These are phyloP conservation scores for Kregervanrija delftensis DNA, from an alignment of 805 yeast genomes.

Conservation along the genomic window DNA sequence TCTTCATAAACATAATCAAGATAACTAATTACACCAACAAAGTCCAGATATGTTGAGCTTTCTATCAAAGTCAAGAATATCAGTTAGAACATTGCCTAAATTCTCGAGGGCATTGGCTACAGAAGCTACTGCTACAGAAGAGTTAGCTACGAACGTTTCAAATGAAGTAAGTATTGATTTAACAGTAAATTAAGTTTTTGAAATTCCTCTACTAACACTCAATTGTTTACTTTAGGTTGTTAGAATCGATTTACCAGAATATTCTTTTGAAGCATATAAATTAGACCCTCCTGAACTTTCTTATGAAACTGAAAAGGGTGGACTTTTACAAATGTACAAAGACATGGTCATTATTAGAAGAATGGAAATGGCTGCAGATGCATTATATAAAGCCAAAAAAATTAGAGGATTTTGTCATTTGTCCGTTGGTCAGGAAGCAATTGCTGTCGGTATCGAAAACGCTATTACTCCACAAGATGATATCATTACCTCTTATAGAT, in stretches of 20 bases:
- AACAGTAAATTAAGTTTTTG: not conserved
- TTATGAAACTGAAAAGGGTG: constrained; percentile 74
- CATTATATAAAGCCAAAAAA: constrained; percentile 95
- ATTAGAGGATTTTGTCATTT: constrained; percentile 98
- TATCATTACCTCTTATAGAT: constrained; percentile 94
- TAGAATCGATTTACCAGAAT: constrained; percentile 60
- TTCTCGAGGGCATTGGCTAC: constrained; percentile 23
- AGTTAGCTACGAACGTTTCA: not conserved
- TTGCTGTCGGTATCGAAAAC: constrained; percentile 96
- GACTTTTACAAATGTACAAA: constrained; percentile 87
- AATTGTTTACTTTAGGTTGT: constrained; percentile 17
- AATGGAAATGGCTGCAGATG: constrained; percentile 99
- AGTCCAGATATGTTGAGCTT: constrained; percentile 8
- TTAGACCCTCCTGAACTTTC: constrained; percentile 63
- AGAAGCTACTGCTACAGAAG: constrained; percentile 12
- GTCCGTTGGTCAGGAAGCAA: constrained; percentile 97
- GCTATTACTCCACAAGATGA: constrained; percentile 84
- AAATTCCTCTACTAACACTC: constrained; percentile 4
- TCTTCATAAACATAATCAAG: not conserved
- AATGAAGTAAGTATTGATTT: not conserved
- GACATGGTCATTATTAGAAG: constrained; percentile 92
- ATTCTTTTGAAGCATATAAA: constrained; percentile 81
- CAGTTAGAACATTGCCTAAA: constrained; percentile 4
- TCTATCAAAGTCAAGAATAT: constrained; percentile 7
- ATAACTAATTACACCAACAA: not conserved